phyloP scores from a whole-genome alignment of 2,329 filamentous ascomycete species.

The Pezicula rhizophila region DNA sequence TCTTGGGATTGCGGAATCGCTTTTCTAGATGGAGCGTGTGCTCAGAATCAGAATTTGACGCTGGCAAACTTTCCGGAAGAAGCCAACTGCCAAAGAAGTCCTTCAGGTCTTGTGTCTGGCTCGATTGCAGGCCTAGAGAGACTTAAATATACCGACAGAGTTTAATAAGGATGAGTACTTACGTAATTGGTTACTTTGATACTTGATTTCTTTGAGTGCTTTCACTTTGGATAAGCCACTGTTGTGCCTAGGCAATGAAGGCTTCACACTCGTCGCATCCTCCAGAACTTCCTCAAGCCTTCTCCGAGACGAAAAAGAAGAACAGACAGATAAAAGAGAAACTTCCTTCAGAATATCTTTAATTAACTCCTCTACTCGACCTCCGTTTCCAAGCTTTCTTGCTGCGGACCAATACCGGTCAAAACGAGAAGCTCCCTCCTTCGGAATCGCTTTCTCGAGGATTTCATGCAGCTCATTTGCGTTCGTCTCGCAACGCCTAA shows the following conservation, averaged over 20 bases:
- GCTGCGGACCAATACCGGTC: neutral
- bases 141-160: no score
- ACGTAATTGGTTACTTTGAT: no score
- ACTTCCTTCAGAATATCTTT: neutral
- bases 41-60: neutral
- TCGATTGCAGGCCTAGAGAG: no score
- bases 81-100: neutral
- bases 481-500: neutral
- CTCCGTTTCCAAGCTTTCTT: constrained; percentile 1
- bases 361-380: neutral
- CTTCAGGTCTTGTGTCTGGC: neutral
- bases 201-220: no score
- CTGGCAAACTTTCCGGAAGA: neutral
- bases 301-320: neutral
- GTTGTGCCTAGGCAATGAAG: neutral
- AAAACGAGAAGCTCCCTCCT: neutral
- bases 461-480: neutral
- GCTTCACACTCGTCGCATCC: neutral
- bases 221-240: no score
- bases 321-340: neutral
- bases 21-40: neutral
- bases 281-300: neutral
- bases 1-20: constrained; percentile 1
- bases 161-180: no score
- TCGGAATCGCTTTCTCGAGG: neutral